Conservation (phyloP, 169 alveolate genomes). For the Cardiosporidium cionae region DNA sequence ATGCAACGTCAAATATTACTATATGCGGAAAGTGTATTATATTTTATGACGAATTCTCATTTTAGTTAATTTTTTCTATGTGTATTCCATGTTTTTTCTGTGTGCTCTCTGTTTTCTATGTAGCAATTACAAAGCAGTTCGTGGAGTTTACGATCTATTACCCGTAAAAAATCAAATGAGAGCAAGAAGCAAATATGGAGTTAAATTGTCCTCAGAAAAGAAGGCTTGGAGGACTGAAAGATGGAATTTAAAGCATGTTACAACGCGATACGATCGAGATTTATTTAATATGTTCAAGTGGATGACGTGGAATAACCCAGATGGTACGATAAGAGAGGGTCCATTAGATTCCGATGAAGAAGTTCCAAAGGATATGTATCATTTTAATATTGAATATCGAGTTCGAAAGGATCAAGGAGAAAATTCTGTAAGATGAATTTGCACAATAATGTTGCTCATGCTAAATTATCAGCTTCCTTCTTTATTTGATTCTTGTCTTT, state of each 20-base stretch:
- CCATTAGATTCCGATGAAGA: not conserved
- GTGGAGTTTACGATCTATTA: slow-evolving; percentile 65
- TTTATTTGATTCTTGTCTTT: too few relatives aligned
- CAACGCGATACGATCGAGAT: slow-evolving; percentile 1
- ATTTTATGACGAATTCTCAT: not conserved
- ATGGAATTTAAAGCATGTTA: slow-evolving; percentile 5
- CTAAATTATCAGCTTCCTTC: too few relatives aligned
- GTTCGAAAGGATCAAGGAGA: not conserved
- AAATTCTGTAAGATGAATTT: not conserved
- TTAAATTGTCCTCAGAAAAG: slow-evolving; percentile 20
- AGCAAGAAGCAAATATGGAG: slow-evolving; percentile 12
- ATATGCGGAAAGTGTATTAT: not conserved
- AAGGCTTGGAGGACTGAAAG: slow-evolving; percentile 13
- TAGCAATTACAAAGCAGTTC: slow-evolving; percentile 54
- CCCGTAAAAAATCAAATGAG: slow-evolving; percentile 64
- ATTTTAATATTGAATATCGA: not conserved
- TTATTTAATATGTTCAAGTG: slow-evolving; percentile 16
- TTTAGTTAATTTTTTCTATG: not conserved
- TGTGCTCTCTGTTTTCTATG: not conserved
- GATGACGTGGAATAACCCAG: slow-evolving; percentile 16
- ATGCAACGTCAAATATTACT: too few relatives aligned
- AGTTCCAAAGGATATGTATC: not conserved
- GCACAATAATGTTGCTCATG: not conserved
- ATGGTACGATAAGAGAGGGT: not conserved
- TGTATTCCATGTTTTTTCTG: not conserved